phyloP scores from a whole-genome alignment of 495 filamentous ascomycete species.

The Penicillium psychrofluorescens region DNA sequence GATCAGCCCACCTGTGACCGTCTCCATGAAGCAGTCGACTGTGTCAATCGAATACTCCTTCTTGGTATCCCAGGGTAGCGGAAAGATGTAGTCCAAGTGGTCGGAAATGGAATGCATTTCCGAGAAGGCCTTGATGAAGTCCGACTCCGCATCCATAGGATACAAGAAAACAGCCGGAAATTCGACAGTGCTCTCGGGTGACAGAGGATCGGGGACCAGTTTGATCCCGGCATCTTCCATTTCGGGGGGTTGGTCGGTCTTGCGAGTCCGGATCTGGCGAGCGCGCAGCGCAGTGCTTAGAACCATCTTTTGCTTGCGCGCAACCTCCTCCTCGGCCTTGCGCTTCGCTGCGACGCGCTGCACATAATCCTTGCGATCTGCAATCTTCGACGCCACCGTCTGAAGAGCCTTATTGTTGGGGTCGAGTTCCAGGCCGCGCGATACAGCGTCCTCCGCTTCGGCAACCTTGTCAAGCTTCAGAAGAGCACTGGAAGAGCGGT shows the following conservation, averaged over 20 bases:
- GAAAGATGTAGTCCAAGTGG: conserved; percentile 75
- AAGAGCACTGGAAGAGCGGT: conserved; percentile 71
- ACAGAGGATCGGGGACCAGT: conserved; percentile 65
- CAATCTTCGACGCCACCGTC: conserved; percentile 45
- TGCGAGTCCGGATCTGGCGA: conserved; percentile 58
- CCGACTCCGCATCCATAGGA: conserved; percentile 66
- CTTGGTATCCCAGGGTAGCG: conserved; percentile 72
- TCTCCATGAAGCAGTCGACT: conserved; percentile 93
- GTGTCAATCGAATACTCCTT: conserved; percentile 52
- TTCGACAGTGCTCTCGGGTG: conserved; percentile 59
- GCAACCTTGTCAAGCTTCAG: conserved; percentile 62
- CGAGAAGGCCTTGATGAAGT: conserved; percentile 80
- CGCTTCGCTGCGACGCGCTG: conserved; percentile 31
- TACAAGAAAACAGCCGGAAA: conserved; percentile 83
- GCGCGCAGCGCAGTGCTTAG: conserved; percentile 65
- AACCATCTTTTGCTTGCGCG: conserved; percentile 48
- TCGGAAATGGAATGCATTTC: conserved; percentile 63
- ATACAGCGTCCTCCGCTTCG: conserved; percentile 71
- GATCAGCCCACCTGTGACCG: conserved; percentile 65
- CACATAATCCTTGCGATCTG: conserved; percentile 36
- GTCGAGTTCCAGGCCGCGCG: conserved; percentile 64
- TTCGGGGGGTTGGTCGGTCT: conserved; percentile 66
- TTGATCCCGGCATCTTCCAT: conserved; percentile 69
- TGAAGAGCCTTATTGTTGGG: conserved; percentile 52
- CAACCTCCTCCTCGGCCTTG: conserved; percentile 42